These are phyloP conservation scores for Dalbergia oliveri DNA, from an alignment of 306 rosid species.

Conservation along the genomic window DNA sequence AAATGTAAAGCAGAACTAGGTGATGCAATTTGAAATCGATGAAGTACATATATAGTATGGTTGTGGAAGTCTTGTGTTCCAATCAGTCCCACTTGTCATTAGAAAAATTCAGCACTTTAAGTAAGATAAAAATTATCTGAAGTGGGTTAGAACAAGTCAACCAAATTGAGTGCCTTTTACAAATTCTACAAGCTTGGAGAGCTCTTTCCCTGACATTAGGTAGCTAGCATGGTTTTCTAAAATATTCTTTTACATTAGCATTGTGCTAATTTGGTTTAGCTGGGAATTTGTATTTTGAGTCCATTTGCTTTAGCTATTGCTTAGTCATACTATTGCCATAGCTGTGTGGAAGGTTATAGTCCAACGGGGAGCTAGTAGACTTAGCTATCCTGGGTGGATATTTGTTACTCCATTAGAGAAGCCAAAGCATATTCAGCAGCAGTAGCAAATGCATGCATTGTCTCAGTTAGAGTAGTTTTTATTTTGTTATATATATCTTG, in stretches of 20 bases:
- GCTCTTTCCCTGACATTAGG: conserved; percentile 93
- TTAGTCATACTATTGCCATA: too few species aligned
- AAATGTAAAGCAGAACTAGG: conserved; percentile 27
- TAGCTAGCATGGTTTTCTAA: conserved; percentile 92
- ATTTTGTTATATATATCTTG: too few species aligned
- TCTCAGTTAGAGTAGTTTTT: too few species aligned
- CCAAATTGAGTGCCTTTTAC: conserved; percentile 96
- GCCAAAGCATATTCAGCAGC: too few species aligned
- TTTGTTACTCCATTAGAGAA: too few species aligned
- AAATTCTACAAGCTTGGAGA: conserved; percentile 43
- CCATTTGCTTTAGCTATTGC: too few species aligned
- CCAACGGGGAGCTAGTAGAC: too few species aligned
- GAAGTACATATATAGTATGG: conserved; percentile 5
- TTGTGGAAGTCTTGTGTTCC: conserved; percentile 16
- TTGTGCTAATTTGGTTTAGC: too few species aligned
- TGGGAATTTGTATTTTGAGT: too few species aligned
- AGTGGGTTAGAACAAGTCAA: conserved; percentile 68
- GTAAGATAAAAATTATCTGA: neutral
- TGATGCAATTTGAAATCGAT: conserved; percentile 28
- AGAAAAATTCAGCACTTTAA: conserved; percentile 39
- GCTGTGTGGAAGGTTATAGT: too few species aligned
- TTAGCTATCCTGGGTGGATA: too few species aligned
- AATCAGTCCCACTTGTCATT: conserved; percentile 66
- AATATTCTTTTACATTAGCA: conserved; percentile 59
- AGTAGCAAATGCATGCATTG: too few species aligned